phyloP scores from a whole-genome alignment of 2,329 filamentous ascomycete species.

The Curvularia spicifera region DNA sequence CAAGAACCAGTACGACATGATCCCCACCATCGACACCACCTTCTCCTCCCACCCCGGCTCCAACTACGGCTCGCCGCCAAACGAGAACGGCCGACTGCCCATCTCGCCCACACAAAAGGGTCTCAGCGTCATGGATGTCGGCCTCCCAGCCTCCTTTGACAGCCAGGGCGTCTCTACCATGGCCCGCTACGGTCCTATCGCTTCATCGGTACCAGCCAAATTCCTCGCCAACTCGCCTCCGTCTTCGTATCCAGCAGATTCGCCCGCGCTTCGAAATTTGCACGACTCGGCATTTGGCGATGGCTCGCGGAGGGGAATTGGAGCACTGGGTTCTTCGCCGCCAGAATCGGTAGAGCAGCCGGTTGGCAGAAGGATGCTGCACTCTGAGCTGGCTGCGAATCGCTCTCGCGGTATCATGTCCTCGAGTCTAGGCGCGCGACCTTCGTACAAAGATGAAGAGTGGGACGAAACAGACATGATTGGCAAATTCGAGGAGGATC shows the following conservation, averaged over 20 bases:
- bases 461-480: constrained; percentile 56
- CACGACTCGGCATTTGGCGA: constrained; percentile 71
- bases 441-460: constrained; percentile 58
- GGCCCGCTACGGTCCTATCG: constrained; percentile 86
- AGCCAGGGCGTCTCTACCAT: constrained; percentile 94
- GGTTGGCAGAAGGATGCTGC: constrained; percentile 64
- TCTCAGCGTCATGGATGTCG: constrained; percentile 92
- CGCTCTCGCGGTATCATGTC: constrained; percentile 64
- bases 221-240: constrained; percentile 87
- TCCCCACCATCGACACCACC: constrained; percentile 64
- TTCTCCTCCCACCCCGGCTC: constrained; percentile 65
- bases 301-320: constrained; percentile 64
- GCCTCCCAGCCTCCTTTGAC: constrained; percentile 92
- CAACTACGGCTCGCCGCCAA: constrained; percentile 83
- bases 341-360: constrained; percentile 70
- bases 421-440: constrained; percentile 62
- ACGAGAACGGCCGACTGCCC: constrained; percentile 70
- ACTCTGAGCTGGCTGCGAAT: constrained; percentile 67
- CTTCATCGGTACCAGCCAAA: constrained; percentile 88
- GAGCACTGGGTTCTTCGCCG: constrained; percentile 58
- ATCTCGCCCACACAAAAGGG: constrained; percentile 75
- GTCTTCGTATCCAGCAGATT: constrained; percentile 66
- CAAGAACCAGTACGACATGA: constrained; percentile 55
- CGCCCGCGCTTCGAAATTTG: constrained; percentile 66
- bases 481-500: constrained; percentile 88